Conservation (phyloP, 805 yeast species). For the Jamesozyma rosinii region DNA sequence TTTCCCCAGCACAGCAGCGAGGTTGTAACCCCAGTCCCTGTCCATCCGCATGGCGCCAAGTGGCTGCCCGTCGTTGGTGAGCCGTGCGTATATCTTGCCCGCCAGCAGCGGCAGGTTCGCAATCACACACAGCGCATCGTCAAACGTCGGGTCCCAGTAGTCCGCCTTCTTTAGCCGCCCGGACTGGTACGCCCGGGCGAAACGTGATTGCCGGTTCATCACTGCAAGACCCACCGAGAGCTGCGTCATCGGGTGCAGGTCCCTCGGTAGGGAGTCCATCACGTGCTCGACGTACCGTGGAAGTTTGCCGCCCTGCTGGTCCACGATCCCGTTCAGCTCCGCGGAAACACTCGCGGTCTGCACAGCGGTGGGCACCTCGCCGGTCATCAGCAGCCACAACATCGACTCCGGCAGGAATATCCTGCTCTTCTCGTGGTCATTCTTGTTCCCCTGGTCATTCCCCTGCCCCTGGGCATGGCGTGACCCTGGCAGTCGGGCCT, state of each 20-base stretch:
- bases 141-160: conserved; percentile 69
- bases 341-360: conserved; percentile 49
- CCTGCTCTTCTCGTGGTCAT: conserved; percentile 33
- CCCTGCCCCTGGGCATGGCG: too few relatives aligned
- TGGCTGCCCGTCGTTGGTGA: conserved; percentile 43
- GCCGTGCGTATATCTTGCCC: conserved; percentile 63
- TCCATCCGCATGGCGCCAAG: conserved; percentile 43
- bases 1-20: conserved; percentile 56
- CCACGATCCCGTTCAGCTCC: conserved; percentile 52
- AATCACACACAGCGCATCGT: conserved; percentile 59
- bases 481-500: conserved; percentile 53
- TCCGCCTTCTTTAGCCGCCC: conserved; percentile 57
- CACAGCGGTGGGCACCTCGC: conserved; percentile 53
- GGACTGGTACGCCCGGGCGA: conserved; percentile 61
- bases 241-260: conserved; percentile 80
- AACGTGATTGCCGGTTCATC: conserved; percentile 58
- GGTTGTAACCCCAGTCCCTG: conserved; percentile 67
- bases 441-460: conserved; percentile 8
- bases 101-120: conserved; percentile 69
- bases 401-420: conserved; percentile 70
- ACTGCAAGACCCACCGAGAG: conserved; percentile 67
- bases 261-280: conserved; percentile 53
- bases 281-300: conserved; percentile 56
- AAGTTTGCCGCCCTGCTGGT: conserved; percentile 26
- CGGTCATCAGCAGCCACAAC: conserved; percentile 72